phyloP scores from a whole-genome alignment of 176 grass and related monocot genomes.

The maize (Zea mays) region DNA sequence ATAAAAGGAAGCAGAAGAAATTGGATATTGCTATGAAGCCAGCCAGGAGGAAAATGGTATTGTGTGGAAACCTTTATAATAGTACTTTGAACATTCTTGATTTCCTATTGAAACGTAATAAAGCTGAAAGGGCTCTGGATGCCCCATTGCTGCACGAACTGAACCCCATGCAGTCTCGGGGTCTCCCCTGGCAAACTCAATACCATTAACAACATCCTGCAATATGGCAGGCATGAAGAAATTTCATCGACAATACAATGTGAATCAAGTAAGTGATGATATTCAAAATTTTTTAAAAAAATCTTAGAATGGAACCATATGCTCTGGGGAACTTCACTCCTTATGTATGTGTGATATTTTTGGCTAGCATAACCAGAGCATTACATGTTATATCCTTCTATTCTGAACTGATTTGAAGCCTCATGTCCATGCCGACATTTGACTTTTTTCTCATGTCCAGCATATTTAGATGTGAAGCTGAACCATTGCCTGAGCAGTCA shows the following conservation, averaged over 20 bases:
- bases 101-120: constrained; percentile 85
- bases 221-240: constrained; percentile 28
- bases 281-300: not conserved
- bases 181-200: constrained; percentile 92
- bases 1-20: constrained; percentile 19
- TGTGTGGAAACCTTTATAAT: constrained; percentile 66
- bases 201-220: constrained; percentile 82
- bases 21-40: constrained; percentile 1
- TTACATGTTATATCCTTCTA: not conserved
- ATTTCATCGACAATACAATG: not conserved
- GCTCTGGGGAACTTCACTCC: not conserved
- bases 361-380: constrained; percentile 11
- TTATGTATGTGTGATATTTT: not conserved
- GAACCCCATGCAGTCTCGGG: constrained; percentile 71
- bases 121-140: constrained; percentile 79
- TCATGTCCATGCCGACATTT: not conserved
- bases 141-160: constrained; percentile 84
- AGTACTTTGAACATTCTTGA: constrained; percentile 75
- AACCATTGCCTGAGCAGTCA: not conserved
- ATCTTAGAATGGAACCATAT: not conserved
- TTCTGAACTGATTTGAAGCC: not conserved
- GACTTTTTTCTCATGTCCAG: constrained; percentile 25
- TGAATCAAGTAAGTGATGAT: not conserved
- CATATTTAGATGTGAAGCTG: not conserved
- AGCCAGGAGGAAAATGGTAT: constrained; percentile 7